Conservation (phyloP, 2,329 filamentous ascomycete species). For the Trichoderma oligosporum region DNA sequence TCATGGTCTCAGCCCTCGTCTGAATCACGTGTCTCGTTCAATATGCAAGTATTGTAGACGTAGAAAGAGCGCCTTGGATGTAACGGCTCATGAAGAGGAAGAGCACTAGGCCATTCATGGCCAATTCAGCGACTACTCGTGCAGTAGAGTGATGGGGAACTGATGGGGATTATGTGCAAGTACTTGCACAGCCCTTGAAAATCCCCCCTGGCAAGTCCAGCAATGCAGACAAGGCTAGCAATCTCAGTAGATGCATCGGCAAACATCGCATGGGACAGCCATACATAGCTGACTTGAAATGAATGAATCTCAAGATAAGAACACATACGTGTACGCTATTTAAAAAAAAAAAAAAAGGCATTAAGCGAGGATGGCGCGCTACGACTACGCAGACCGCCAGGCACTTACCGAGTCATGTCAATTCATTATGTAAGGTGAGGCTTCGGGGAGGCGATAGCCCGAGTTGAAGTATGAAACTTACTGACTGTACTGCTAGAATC, state of each 20-base stretch:
- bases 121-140: neutral
- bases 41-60: neutral
- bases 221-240: too few relatives aligned
- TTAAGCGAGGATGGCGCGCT: neutral
- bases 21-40: neutral
- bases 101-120: neutral
- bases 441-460: neutral
- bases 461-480: neutral
- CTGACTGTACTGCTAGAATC: too few relatives aligned
- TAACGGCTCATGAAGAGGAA: neutral
- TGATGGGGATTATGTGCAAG: neutral
- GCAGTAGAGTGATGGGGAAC: neutral
- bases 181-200: too few relatives aligned
- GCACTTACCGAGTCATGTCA: slow-evolving; percentile 8
- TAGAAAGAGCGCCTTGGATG: neutral
- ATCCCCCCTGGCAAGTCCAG: neutral
- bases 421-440: neutral
- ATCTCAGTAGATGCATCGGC: neutral
- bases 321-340: too few relatives aligned
- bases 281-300: neutral
- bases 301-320: slow-evolving; percentile 1
- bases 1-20: neutral
- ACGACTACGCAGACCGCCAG: neutral
- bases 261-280: too few relatives aligned
- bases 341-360: too few relatives aligned